Evolutionary conservation across 2,329 filamentous ascomycete species (phyloP).

Genomic region (Aspergillus sp.): DNA sequence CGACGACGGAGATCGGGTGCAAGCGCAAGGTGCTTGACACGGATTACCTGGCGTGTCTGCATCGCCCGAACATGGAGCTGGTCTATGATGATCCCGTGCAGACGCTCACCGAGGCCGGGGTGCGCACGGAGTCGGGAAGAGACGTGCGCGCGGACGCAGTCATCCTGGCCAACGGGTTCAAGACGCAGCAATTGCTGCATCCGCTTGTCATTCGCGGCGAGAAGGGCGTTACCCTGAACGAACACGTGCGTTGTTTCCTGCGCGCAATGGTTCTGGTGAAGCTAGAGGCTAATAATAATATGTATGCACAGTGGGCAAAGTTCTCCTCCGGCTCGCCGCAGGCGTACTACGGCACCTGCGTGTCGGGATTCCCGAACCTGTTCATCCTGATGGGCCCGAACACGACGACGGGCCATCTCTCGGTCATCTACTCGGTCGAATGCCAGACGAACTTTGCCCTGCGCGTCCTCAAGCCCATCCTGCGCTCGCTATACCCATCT

Average conservation of each 20-base stretch:
- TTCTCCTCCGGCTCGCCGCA: conserved; percentile 20
- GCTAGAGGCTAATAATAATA: not conserved
- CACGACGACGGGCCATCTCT: conserved; percentile 49
- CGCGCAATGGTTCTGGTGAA: not conserved
- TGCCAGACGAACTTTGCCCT: conserved; percentile 52
- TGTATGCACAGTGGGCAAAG: conserved; percentile 34
- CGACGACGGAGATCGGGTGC: conserved; percentile 46
- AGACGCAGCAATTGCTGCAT: conserved; percentile 46
- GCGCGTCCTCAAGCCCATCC: conserved; percentile 42
- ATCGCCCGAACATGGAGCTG: conserved; percentile 42
- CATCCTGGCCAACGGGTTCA: conserved; percentile 50
- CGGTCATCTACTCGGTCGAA: conserved; percentile 51
- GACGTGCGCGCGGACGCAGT: conserved; percentile 45
- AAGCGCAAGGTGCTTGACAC: conserved; percentile 50
- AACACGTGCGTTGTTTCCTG: conserved; percentile 28
- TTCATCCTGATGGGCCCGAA: conserved; percentile 48
- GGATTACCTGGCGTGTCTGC: conserved; percentile 44
- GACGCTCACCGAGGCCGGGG: conserved; percentile 36
- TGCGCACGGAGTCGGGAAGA: conserved; percentile 38
- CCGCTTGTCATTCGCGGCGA: conserved; percentile 48
- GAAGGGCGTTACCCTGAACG: conserved; percentile 30
- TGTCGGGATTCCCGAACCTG: conserved; percentile 49
- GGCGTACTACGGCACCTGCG: conserved; percentile 51
- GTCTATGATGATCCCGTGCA: conserved; percentile 41
- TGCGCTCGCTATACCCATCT: conserved; percentile 19